These are phyloP conservation scores for Microcos paniculata DNA, from an alignment of 345 rosid species.

Conservation along the genomic window DNA sequence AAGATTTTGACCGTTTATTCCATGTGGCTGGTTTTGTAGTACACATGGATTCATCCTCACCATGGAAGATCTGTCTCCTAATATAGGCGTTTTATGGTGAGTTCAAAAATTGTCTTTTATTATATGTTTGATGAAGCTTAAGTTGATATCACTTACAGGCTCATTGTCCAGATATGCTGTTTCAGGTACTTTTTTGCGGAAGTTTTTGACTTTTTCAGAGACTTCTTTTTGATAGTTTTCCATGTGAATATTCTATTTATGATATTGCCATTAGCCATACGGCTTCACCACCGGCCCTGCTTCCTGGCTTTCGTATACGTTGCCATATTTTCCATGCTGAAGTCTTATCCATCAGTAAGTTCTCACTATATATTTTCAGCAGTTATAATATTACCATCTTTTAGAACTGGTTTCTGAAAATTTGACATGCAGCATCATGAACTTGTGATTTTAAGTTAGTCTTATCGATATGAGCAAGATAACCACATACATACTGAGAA, in stretches of 20 bases:
- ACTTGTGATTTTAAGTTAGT: neutral
- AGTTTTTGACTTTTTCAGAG: constrained; percentile 86
- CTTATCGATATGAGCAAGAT: neutral
- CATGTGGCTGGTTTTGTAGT: constrained; percentile 41
- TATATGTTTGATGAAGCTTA: neutral
- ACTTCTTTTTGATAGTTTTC: constrained; percentile 88
- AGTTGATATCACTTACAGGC: neutral
- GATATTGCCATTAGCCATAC: constrained; percentile 83
- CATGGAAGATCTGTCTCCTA: constrained; percentile 90
- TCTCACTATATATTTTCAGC: neutral
- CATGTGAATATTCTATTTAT: constrained; percentile 75
- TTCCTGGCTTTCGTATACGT: constrained; percentile 85
- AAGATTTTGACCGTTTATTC: constrained; percentile 3
- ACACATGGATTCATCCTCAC: constrained; percentile 95
- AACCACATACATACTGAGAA: neutral
- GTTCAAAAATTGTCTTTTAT: constrained; percentile 16
- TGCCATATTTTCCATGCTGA: constrained; percentile 79
- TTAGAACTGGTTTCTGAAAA: neutral
- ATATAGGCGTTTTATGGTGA: constrained; percentile 91
- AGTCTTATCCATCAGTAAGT: constrained; percentile 95
- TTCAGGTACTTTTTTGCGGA: constrained; percentile 98
- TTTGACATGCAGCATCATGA: neutral
- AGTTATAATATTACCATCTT: neutral
- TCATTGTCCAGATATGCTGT: constrained; percentile 15
- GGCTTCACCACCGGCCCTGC: constrained; percentile 85